phyloP scores from a whole-genome alignment of 2,329 filamentous ascomycete species.

The Blastomyces silverae region DNA sequence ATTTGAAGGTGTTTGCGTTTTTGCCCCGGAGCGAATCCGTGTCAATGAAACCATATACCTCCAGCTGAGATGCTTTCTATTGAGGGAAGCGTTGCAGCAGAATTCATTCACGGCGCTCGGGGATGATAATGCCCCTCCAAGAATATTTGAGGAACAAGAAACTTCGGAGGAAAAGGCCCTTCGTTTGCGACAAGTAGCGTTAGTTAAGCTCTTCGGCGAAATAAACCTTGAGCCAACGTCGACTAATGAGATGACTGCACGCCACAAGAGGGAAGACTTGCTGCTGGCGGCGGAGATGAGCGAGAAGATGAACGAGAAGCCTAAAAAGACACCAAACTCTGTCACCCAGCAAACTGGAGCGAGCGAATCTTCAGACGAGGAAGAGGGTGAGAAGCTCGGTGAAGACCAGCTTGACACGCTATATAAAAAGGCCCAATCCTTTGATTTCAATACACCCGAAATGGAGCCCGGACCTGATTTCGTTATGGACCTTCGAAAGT shows the following conservation, averaged over 20 bases:
- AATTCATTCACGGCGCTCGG: constrained; percentile 53
- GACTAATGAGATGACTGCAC: constrained; percentile 65
- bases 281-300: constrained; percentile 81
- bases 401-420: constrained; percentile 90
- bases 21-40: constrained; percentile 72
- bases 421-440: constrained; percentile 93
- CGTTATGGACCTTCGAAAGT: constrained; percentile 73
- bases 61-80: constrained; percentile 71
- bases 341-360: constrained; percentile 30
- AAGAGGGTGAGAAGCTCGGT: constrained; percentile 86
- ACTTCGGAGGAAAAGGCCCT: constrained; percentile 77
- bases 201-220: constrained; percentile 85
- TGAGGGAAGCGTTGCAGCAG: constrained; percentile 65
- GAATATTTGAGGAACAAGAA: constrained; percentile 77
- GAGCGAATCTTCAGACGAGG: constrained; percentile 55
- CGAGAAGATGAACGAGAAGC: constrained; percentile 77
- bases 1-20: constrained; percentile 85
- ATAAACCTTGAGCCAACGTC: constrained; percentile 72
- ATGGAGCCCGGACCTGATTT: constrained; percentile 79
- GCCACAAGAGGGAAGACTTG: constrained; percentile 74
- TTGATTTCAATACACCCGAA: constrained; percentile 87
- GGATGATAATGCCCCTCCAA: constrained; percentile 63
- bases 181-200: constrained; percentile 72
- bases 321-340: constrained; percentile 52
- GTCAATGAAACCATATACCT: constrained; percentile 94